Evolutionary conservation across 177 flowering plant genomes (phyloP), one percentile per base, ranked within the genome.

Genomic region (Telopea speciosissima): DNA sequence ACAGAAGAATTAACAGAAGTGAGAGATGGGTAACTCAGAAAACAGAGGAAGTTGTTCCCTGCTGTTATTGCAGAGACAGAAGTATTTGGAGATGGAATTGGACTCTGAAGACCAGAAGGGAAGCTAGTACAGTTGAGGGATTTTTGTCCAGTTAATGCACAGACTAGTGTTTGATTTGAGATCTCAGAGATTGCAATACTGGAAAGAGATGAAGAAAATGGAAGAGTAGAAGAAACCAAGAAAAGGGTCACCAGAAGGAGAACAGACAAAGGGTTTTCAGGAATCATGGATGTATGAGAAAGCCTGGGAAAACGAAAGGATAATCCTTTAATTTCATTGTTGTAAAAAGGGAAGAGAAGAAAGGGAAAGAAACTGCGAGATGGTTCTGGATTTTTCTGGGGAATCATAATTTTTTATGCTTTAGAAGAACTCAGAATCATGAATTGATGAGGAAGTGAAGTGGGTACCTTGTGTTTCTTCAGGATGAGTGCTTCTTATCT

Each of bases 41-140:
- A 79, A 69, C 95, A 91, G 0, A 86, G 3, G 69, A 88, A 91
- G 1, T 90, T 85, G 17, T 84, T 64, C 16, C 95, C 96, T 5
- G 79, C 85, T 0, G 82, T 87, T 24, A 89, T 52, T 0, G 79
- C 84, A 0, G 81, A 68, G 42, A 79, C 69, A 0, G 84, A 73
- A 25, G 63, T 4, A 54, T 26, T 63, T 0, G 73, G 60, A 44
- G 69, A 33, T 44, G 24, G 73, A 3, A 77, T 5, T 0, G 78
- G 81, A 54, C 72, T 40, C 11, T 65, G 82, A 49, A 69, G 68
- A 14, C 79, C 77, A 3, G 14, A 23, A 14, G 85, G 83, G 64
- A 84, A 83, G 52, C 78, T 80, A 0, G 85, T 78, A 72, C 96
- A 88, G 44, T 81, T 85, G 19, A 87, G 77, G 31, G 24, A 45